Base-by-base conservation (phyloP, 305 asterid species). In the Fraxinus sp. region DNA sequence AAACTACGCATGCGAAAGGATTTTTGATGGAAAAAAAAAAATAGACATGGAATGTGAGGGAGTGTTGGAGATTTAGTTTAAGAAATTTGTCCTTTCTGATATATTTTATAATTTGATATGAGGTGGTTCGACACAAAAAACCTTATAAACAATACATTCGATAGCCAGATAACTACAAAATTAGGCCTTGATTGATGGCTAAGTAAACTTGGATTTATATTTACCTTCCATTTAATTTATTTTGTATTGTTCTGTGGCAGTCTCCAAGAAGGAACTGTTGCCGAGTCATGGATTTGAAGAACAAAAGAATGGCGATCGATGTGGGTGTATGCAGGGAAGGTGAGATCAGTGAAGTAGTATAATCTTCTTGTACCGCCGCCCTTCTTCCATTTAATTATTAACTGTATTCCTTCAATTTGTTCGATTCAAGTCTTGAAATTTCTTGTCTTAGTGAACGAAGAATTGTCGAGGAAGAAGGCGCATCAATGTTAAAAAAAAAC, bases 261-360 rank as follows among this genome's bases (percentile, higher is more conserved):
- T 92, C 98, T 74, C 97, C 98, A 2, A 84, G 98, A 85, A 92
- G 99, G 86, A 96, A 92, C 71, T 94, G 99, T 83, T 96, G 99
- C 92, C 84, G 95, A 80, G 86, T 95, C 8, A 10, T 86, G 32
- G 87, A 88, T 37, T 88, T 94, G 41, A 84, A 86, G 11, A 86
- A 79, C 84, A 88, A 88, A 57, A 83, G 85, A 83, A 55, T 96
- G 93, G 91, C 46, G 77, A 81, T 94, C 8, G 97, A 93, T 41
- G 98, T 96, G 62, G 97, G 99, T 9, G 79, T 84, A 64, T 96
- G 97, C 79, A 80, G 80, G 68, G 98, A 92, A 80, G 97, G 88
- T 74, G 98, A 95, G 87, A 83, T 92, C 26, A 91, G 91, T 83
- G 92, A 88, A 37, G 44, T 37, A 89, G 88, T 90, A 84, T 86